These are phyloP conservation scores for Guyanaporus albipodus DNA, from an alignment of 768 basidiomycete species.

Conservation along the genomic window DNA sequence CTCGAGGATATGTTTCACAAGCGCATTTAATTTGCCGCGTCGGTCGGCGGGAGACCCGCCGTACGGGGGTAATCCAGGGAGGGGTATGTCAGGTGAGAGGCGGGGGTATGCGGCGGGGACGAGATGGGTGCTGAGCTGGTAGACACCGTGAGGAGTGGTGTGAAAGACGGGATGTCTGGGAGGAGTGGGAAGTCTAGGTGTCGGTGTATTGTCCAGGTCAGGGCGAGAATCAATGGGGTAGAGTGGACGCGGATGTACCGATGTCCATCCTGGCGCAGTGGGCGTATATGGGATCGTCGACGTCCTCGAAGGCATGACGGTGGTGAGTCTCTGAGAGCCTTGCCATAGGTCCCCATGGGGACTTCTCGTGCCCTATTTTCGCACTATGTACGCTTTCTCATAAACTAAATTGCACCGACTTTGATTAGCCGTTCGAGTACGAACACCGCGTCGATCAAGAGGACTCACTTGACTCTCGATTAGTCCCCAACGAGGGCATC, in stretches of 20 bases:
- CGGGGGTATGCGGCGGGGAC: conserved; percentile 30
- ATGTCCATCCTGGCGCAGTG: conserved; percentile 15
- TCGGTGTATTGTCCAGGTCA: background rate
- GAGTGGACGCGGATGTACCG: conserved; percentile 22
- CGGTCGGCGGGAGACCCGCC: conserved; percentile 6
- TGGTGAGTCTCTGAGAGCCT: too few relatives aligned
- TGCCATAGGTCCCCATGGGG: too few relatives aligned
- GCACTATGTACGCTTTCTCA: too few relatives aligned
- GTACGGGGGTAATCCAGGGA: conserved; percentile 18
- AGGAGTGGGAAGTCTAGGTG: conserved; percentile 20
- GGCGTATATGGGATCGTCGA: conserved; percentile 20
- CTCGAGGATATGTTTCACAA: conserved; percentile 20
- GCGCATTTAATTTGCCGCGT: conserved; percentile 1
- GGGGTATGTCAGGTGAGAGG: conserved; percentile 20
- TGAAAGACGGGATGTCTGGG: conserved; percentile 20
- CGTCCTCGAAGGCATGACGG: conserved; percentile 1
- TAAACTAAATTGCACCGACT: too few relatives aligned
- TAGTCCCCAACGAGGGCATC: too few relatives aligned
- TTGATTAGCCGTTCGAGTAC: too few relatives aligned
- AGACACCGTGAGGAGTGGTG: conserved; percentile 11
- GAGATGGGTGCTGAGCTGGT: conserved; percentile 28
- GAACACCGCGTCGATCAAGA: too few relatives aligned
- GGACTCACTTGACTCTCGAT: too few relatives aligned
- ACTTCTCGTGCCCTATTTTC: too few relatives aligned
- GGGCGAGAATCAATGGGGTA: conserved; percentile 13